Evolutionary conservation across 1,139 yeast species (phyloP).

Genomic region (Debaryomyces coudertii): DNA sequence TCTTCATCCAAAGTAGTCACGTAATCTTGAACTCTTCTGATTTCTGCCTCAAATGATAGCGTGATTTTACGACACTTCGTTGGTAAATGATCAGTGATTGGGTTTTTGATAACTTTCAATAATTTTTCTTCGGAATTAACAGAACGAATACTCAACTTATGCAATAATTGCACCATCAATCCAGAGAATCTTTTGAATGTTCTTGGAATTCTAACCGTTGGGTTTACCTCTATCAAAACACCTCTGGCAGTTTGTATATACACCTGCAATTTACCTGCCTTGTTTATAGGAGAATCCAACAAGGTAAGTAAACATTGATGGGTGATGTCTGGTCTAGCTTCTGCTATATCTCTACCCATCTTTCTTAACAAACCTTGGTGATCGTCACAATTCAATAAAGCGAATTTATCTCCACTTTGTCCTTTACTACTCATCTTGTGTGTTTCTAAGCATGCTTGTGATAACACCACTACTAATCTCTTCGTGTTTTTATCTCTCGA

Average conservation of each 20-base stretch:
- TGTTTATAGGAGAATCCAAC: constrained; percentile 93
- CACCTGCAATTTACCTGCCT: constrained; percentile 95
- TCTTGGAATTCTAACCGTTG: constrained; percentile 95
- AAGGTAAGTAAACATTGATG: constrained; percentile 93
- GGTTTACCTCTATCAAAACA: constrained; percentile 92
- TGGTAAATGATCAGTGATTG: constrained; percentile 95
- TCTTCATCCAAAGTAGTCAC: constrained; percentile 78
- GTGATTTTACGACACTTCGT: constrained; percentile 94
- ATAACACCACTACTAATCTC: constrained; percentile 86
- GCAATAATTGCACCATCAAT: constrained; percentile 93
- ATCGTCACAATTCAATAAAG: constrained; percentile 93
- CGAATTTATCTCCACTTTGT: constrained; percentile 89
- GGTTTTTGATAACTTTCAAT: constrained; percentile 92
- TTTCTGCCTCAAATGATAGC: constrained; percentile 90
- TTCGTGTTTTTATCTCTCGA: constrained; percentile 83
- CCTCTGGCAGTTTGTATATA: constrained; percentile 96
- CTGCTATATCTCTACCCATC: constrained; percentile 96
- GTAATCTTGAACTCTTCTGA: constrained; percentile 86
- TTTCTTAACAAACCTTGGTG: constrained; percentile 94
- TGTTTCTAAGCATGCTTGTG: constrained; percentile 95
- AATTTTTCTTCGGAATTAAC: constrained; percentile 94
- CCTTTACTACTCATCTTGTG: constrained; percentile 80
- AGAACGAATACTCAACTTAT: constrained; percentile 87
- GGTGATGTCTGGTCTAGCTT: constrained; percentile 97
- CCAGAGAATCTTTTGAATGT: constrained; percentile 98